Base-by-base conservation (phyloP, 257 asterid species). In the Solanum pinnatisectum region DNA sequence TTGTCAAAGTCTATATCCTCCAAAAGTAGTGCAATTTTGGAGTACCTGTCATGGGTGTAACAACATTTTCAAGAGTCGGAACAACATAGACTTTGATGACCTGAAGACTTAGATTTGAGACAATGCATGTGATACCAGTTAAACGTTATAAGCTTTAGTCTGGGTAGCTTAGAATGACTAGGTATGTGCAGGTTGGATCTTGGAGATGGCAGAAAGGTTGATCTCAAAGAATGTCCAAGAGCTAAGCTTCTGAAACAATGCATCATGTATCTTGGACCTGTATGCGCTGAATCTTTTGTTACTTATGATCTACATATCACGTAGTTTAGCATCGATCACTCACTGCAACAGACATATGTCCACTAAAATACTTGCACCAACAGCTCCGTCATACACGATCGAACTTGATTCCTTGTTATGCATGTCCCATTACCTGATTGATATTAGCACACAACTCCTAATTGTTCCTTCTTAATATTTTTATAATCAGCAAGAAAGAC, bases 241-340 rank as follows among this genome's bases (percentile, higher is more conserved):
- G 88, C 96, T 46, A 94, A 93, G 95, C 99, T 97, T 83, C 98
- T 96, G 85, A 89, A 94, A 42, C 99, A 97, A 72, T 92, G 98
- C 90, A 97, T 97, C 94, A 93, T 92, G 89, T 97, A 97, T 92
- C 98, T 97, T 89, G 99, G 98, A 87, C 99, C 98, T 5, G 99
- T 97, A 94, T 6, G 98, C 93, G 84, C 65, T 79, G 90, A 82
- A 84, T 68, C 84, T 63, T 83, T 14, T 84, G 76, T 90, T 85
- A 67, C 14, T 10, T 8, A 15, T 18, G 63, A 6, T 39, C 76
- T 63, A 32, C 87, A 25, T 68, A 63, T 39, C 87, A 65, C 8
- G 3, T 70, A 30, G 23, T 70, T 70, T 67, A 86, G 44, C 33
- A 44, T 71, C 56, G 39, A 71, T 25, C 67, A 25, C 84, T 0